These are phyloP conservation scores for Carex arenaria DNA, from an alignment of 202 grass and related monocot species.

Conservation along the genomic window DNA sequence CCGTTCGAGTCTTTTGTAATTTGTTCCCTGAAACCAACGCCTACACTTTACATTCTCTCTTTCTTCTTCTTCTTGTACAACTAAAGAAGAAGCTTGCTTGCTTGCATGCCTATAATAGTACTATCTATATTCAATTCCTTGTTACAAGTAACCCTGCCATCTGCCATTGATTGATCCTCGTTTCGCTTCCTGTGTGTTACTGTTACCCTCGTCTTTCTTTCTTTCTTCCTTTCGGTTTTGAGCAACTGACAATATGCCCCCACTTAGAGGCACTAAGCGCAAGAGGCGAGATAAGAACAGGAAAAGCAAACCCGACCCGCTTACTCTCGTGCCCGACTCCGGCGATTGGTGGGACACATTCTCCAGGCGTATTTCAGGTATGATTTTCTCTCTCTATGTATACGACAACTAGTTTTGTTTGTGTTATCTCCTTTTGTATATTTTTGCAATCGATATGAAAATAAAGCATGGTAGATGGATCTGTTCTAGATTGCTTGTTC, in stretches of 20 bases:
- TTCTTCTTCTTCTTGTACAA: neutral
- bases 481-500: neutral
- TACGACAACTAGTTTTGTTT: neutral
- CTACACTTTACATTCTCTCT: conserved; percentile 11
- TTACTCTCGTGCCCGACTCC: neutral
- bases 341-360: conserved; percentile 32
- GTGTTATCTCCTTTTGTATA: neutral
- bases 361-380: conserved; percentile 27
- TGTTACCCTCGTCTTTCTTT: neutral
- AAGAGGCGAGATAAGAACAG: conserved; percentile 18
- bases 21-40: neutral
- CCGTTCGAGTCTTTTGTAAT: neutral
- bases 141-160: neutral
- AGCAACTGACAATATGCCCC: conserved; percentile 17
- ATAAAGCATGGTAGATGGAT: neutral
- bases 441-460: neutral
- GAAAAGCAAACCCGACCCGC: conserved; percentile 4
- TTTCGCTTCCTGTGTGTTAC: neutral
- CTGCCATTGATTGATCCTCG: neutral
- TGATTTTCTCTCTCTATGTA: conserved; percentile 1
- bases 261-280: conserved; percentile 22
- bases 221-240: neutral
- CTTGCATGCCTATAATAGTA: neutral
- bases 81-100: neutral
- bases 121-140: too few species aligned